phyloP scores from a whole-genome alignment of 1,139 yeast species.

The Trichomonascaceae sp. region DNA sequence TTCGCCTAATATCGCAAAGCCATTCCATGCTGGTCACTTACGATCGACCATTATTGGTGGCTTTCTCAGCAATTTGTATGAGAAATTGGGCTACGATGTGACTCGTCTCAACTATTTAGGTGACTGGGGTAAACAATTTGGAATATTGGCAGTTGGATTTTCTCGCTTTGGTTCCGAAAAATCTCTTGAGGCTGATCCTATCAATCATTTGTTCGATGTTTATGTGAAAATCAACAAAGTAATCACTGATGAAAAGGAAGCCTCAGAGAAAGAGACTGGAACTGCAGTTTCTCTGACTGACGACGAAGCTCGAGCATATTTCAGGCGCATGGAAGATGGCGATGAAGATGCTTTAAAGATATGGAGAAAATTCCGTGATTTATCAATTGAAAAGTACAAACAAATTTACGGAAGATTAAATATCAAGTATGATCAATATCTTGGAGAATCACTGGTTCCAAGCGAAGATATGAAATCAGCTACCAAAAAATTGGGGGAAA shows the following conservation, averaged over 20 bases:
- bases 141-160: slow-evolving; percentile 90
- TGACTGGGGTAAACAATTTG: slow-evolving; percentile 99
- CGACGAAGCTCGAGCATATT: slow-evolving; percentile 80
- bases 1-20: slow-evolving; percentile 97
- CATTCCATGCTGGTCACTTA: slow-evolving; percentile 98
- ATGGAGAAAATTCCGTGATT: slow-evolving; percentile 87
- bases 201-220: slow-evolving; percentile 90
- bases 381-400: slow-evolving; percentile 80
- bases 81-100: slow-evolving; percentile 86
- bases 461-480: slow-evolving; percentile 67
- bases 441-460: slow-evolving; percentile 95
- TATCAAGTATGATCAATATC: slow-evolving; percentile 77
- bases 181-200: slow-evolving; percentile 68
- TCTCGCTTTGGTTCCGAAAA: slow-evolving; percentile 79
- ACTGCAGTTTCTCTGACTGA: slow-evolving; percentile 45
- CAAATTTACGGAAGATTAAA: slow-evolving; percentile 88
- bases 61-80: slow-evolving; percentile 85
- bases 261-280: slow-evolving; percentile 38
- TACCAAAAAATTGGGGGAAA: slow-evolving; percentile 54
- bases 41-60: slow-evolving; percentile 98
- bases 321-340: slow-evolving; percentile 91
- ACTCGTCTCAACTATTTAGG: slow-evolving; percentile 89
- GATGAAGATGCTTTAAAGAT: slow-evolving; percentile 70
- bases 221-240: slow-evolving; percentile 84
- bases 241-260: slow-evolving; percentile 68